Base-by-base conservation (phyloP, 2,329 filamentous ascomycete species). In the Alternaria alternata region DNA sequence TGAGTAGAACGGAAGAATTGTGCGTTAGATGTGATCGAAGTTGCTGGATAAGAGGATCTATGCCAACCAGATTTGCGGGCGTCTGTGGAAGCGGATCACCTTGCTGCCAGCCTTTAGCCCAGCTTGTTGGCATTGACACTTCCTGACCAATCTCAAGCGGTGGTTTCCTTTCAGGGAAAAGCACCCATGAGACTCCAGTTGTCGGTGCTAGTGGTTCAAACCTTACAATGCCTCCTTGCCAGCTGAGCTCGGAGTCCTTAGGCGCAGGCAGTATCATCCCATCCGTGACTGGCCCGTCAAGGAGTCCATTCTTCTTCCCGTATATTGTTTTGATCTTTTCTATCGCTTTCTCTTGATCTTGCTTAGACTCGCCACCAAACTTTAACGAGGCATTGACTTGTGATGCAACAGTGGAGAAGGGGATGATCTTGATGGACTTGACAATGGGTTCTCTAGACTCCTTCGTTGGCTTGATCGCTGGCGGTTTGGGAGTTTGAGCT, bases 241-340 rank as follows among this genome's bases (percentile, higher is more conserved):
- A 97, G 14, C 81, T 66, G 80, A 70, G 57, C 73, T 84, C n/a
- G 85, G 81, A 22, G 81, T 87, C 59, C 85, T 83, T 55, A 84
- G 84, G 36, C 83, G 88, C 69, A 2, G 86, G 87, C 20, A 99
- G 80, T 14, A 97, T 80, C 80, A 94, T 91, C 2, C 94, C 94
- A 77, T 99, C 93, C 0, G 94, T 97, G 51, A 99, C 76, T 5
- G 95, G 93, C 0, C 95, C 95, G 56, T 91, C 87, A 1, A 98
- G 81, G 18, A 98, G 77, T 1, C 90, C 88, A 43, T 82, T 79
- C 22, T 86, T 86, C 30, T 83, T 84, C 20, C 88, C 86, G 68
- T 95, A 95, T 3, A 92, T 86, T 11, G 89, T 85, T 63, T 88
- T 87, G 62, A 97, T 88, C 43, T 87, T 87, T 71, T 90, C 90